phyloP scores from a whole-genome alignment of 352 stramenopile genomes.

The Globisporangium recalcitrans region DNA sequence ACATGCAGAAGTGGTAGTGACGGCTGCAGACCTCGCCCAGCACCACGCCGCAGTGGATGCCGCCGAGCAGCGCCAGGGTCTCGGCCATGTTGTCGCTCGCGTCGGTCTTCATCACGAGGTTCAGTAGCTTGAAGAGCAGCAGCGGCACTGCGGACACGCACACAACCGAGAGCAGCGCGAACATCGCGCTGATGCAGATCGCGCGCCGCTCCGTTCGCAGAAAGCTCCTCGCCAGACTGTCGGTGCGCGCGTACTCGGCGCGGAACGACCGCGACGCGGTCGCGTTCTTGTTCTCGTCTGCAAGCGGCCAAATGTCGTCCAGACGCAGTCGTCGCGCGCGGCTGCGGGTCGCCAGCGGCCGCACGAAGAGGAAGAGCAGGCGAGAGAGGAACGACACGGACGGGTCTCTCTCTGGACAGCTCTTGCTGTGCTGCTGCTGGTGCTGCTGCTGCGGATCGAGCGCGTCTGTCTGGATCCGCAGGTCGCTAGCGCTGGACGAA shows the following conservation, averaged over 20 bases:
- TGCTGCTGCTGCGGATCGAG: background rate
- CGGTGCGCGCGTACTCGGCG: slow-evolving; percentile 21
- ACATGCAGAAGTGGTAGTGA: slow-evolving; percentile 30
- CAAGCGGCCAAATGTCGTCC: slow-evolving; percentile 30
- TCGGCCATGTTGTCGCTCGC: slow-evolving; percentile 7
- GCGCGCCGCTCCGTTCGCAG: slow-evolving; percentile 26
- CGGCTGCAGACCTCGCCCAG: slow-evolving; percentile 26
- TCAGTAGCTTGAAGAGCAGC: slow-evolving; percentile 30
- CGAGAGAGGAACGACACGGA: slow-evolving; percentile 24
- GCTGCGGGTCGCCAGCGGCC: slow-evolving; percentile 28
- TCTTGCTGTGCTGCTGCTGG: background rate
- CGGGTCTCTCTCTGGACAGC: slow-evolving; percentile 7
- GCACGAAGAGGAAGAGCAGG: slow-evolving; percentile 32
- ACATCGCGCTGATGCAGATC: slow-evolving; percentile 17
- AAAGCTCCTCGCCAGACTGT: slow-evolving; percentile 17
- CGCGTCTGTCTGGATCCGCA: background rate
- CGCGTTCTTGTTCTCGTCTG: slow-evolving; percentile 22
- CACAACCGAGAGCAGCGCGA: slow-evolving; percentile 20
- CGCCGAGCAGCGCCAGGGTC: slow-evolving; percentile 28
- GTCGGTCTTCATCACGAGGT: slow-evolving; percentile 19
- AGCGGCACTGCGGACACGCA: slow-evolving; percentile 21
- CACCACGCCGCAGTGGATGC: slow-evolving; percentile 25
- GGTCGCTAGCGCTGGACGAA: background rate
- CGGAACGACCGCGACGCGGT: slow-evolving; percentile 25
- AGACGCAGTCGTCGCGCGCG: slow-evolving; percentile 16